Evolutionary conservation across 495 filamentous ascomycete species (phyloP), one percentile per base, ranked within the genome.

Genomic region (Penicillium pancosmium): DNA sequence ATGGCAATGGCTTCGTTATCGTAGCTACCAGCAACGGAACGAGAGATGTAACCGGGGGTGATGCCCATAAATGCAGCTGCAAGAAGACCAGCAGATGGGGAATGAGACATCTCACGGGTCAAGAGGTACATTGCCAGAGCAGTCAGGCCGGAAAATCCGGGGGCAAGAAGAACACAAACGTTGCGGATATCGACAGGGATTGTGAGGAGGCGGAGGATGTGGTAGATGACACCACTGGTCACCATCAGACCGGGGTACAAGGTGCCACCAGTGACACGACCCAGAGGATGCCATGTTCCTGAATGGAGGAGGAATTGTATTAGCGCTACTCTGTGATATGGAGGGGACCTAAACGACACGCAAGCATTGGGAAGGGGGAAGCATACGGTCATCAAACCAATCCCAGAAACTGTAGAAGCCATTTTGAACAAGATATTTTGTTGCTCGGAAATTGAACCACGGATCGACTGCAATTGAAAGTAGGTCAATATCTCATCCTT

Each of bases 391-490:
- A 79, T 99, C 95, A 70, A 99, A 99, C 95, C 95, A 99, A 77
- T 99, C 93, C 95, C 95, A 99, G 72, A 99, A 99, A 73, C 88
- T 91, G 74, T 97, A 95, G 78, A 99, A 98, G 57, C 95, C 95
- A 84, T 99, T 82, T 67, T 94, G 83, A 54, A 98, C 89, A 50
- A 99, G 84, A 66, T 99, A 97, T 78, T 97, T 97, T 50, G 95
- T 98, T 61, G 95, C 95, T 68, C 95, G 84, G 77, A 99, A 99
- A 77, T 99, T 99, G 78, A 99, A 99, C 95, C 95, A 99, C n/a
- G 95, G 95, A 76, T 99, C 94, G 78, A 98, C 94, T 98, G 60
- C 47, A 68, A 33, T 57, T 54, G 7, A 35, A 56, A 38, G 50
- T 55, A 48, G 66, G 64, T 71, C 47, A 66, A 60, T 63, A 60